phyloP scores from a whole-genome alignment of 1,284 basidiomycete species.

The Laetiporus sulphureus region DNA sequence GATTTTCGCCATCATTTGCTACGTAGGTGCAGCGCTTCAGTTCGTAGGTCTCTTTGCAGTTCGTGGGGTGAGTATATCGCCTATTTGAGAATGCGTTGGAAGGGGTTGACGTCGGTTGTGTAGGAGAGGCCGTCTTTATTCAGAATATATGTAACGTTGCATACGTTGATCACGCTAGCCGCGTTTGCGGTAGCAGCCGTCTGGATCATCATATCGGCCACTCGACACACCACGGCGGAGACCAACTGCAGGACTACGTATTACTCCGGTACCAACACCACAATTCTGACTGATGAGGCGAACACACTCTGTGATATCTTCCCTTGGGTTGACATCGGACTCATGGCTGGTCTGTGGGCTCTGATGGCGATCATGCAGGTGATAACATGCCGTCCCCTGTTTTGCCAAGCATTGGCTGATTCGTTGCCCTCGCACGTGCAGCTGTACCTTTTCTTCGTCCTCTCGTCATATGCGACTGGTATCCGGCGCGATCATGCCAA shows the following conservation, averaged over 20 bases:
- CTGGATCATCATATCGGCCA: constrained; percentile 75
- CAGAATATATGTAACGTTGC: constrained; percentile 68
- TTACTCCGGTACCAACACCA: constrained; percentile 33
- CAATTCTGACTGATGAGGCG: constrained; percentile 43
- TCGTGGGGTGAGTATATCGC: constrained; percentile 44
- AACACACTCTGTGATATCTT: constrained; percentile 79
- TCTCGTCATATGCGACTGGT: constrained; percentile 66
- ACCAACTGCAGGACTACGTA: constrained; percentile 58
- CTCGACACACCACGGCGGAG: constrained; percentile 66
- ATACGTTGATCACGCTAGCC: constrained; percentile 48
- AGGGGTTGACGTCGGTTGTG: background rate
- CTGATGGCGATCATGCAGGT: constrained; percentile 73
- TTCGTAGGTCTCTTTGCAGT: constrained; percentile 81
- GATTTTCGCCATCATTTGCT: constrained; percentile 71
- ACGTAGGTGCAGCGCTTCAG: constrained; percentile 68
- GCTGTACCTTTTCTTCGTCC: constrained; percentile 65
- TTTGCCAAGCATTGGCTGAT: constrained; percentile 6
- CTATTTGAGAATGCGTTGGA: background rate
- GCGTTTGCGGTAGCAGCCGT: constrained; percentile 74
- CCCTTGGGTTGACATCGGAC: constrained; percentile 85
- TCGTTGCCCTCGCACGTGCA: constrained; percentile 23
- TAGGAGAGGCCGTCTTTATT: constrained; percentile 78
- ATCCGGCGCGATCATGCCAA: constrained; percentile 78
- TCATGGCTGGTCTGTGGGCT: constrained; percentile 84
- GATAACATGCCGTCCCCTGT: constrained; percentile 13